A percentile compares a stretch with the other conserved stretches of the same genome.
Conservation (phyloP, 371 early-diverging fungal species). For the Lichtheimia corymbifera region DNA sequence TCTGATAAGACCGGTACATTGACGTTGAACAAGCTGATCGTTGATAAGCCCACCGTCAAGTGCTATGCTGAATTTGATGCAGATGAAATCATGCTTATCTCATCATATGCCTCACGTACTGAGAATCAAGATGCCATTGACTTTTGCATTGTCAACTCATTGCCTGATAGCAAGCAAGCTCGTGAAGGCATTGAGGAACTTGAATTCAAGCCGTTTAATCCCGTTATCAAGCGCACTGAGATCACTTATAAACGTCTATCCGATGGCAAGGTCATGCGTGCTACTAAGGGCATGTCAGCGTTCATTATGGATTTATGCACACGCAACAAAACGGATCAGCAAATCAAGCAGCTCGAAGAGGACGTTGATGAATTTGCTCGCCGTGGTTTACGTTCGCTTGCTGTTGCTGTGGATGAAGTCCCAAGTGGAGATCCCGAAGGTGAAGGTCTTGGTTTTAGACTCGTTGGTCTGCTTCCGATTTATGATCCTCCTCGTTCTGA, state of each 20-base stretch:
- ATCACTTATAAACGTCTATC: conserved; percentile 67
- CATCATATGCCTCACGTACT: conserved; percentile 70
- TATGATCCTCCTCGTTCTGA: conserved; percentile 90
- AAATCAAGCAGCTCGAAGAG: conserved; percentile 56
- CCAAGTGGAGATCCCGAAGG: conserved; percentile 48
- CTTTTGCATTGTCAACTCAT: conserved; percentile 71
- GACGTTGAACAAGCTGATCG: conserved; percentile 90
- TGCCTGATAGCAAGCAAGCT: conserved; percentile 58
- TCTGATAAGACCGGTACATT: conserved; percentile 97
- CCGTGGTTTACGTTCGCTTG: conserved; percentile 86
- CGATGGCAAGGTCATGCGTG: conserved; percentile 66
- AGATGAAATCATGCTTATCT: conserved; percentile 63
- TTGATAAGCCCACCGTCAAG: conserved; percentile 67
- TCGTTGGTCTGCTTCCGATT: conserved; percentile 73
- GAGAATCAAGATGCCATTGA: conserved; percentile 82
- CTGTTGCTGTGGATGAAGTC: conserved; percentile 72
- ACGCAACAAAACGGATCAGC: conserved; percentile 65
- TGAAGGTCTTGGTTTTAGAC: conserved; percentile 55
- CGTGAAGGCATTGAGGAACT: conserved; percentile 69
- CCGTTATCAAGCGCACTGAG: conserved; percentile 86
- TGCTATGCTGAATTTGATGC: conserved; percentile 52
- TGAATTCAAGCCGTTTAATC: conserved; percentile 89
- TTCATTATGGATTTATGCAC: conserved; percentile 71
- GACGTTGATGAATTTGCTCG: conserved; percentile 76
- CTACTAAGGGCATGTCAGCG: conserved; percentile 78